phyloP scores from a whole-genome alignment of 2,329 filamentous ascomycete species.

The Apiospora pterosperma region DNA sequence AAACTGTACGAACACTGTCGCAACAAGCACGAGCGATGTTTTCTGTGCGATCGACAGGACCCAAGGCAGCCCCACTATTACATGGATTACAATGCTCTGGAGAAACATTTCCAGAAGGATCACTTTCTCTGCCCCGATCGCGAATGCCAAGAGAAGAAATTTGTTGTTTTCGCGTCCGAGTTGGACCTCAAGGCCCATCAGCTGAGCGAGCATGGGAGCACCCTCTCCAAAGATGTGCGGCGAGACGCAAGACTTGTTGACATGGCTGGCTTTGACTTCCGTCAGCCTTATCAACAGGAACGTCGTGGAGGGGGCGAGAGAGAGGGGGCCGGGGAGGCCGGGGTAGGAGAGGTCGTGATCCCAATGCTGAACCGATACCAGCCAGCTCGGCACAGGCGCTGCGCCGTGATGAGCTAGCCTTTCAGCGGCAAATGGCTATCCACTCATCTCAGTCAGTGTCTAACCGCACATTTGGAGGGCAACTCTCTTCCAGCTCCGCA shows the following conservation, averaged over 20 bases:
- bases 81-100: slow-evolving; percentile 80
- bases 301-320: slow-evolving; percentile 47
- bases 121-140: slow-evolving; percentile 82
- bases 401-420: slow-evolving; percentile 83
- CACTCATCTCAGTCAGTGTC: slow-evolving; percentile 81
- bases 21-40: slow-evolving; percentile 91
- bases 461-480: slow-evolving; percentile 79
- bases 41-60: slow-evolving; percentile 78
- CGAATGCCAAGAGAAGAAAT: slow-evolving; percentile 95
- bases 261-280: slow-evolving; percentile 79
- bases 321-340: slow-evolving; percentile 24
- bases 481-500: slow-evolving; percentile 59
- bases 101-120: slow-evolving; percentile 81
- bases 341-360: slow-evolving; percentile 64
- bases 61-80: slow-evolving; percentile 83
- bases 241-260: slow-evolving; percentile 84
- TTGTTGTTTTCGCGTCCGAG: slow-evolving; percentile 92
- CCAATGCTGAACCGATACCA: slow-evolving; percentile 78
- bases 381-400: slow-evolving; percentile 75
- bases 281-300: slow-evolving; percentile 67
- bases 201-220: slow-evolving; percentile 74
- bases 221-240: slow-evolving; percentile 76
- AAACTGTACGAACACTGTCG: slow-evolving; percentile 92
- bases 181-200: slow-evolving; percentile 95
- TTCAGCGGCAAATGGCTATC: slow-evolving; percentile 87